These are phyloP conservation scores for Boletus tomentosulus DNA, from an alignment of 768 basidiomycete species.

Conservation along the genomic window DNA sequence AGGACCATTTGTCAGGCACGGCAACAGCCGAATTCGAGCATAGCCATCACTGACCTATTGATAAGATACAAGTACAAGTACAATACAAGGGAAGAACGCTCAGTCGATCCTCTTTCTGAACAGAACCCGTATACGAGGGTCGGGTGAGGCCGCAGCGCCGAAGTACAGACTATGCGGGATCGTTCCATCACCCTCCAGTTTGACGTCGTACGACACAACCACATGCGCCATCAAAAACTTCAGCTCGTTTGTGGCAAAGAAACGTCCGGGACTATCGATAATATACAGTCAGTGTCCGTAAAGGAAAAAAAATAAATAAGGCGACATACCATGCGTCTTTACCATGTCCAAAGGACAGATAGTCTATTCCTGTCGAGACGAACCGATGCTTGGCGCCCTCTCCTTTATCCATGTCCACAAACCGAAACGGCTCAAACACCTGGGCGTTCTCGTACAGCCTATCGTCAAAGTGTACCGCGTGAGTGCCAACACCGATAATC, in stretches of 20 bases:
- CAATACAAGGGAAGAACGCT: background rate
- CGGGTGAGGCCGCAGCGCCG: background rate
- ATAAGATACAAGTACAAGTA: too few relatives aligned
- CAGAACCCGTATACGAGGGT: background rate
- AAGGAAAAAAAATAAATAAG: background rate
- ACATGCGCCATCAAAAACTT: background rate
- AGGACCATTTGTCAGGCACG: background rate
- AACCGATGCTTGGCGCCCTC: background rate
- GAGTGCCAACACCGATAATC: constrained; percentile 10
- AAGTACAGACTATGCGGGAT: background rate
- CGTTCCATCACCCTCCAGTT: background rate
- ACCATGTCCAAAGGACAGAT: background rate
- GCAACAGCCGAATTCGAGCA: background rate
- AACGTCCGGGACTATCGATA: background rate
- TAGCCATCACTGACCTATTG: background rate
- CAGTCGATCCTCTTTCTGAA: background rate
- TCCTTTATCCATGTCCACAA: constrained; percentile 27
- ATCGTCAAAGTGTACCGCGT: background rate
- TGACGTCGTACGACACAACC: background rate
- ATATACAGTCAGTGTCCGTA: background rate
- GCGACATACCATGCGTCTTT: background rate
- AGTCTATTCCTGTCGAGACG: background rate
- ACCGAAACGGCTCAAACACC: constrained; percentile 31
- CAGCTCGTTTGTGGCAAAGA: background rate
- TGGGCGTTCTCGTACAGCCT: constrained; percentile 31